Conservation (phyloP, 2,329 filamentous ascomycete genomes). For the Lithohypha guttulata region DNA sequence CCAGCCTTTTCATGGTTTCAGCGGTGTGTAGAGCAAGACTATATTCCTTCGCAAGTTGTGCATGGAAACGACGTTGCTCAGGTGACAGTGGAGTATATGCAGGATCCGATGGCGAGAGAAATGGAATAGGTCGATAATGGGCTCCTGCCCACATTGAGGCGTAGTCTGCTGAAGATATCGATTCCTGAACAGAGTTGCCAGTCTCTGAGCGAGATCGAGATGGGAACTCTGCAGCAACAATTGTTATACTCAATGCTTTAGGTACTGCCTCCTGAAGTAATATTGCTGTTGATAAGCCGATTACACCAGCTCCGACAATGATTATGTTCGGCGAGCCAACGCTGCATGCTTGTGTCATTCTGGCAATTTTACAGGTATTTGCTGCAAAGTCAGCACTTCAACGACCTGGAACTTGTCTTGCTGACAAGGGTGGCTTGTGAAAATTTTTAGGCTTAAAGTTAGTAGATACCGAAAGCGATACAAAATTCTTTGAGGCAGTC, state of each 20-base stretch:
- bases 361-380: too few species aligned
- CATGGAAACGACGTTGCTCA: neutral
- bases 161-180: constrained; percentile 31
- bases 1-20: constrained; percentile 28
- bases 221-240: constrained; percentile 34
- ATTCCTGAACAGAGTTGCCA: constrained; percentile 3
- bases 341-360: neutral
- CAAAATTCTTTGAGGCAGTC: too few species aligned
- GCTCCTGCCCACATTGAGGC: constrained; percentile 38
- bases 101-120: constrained; percentile 18
- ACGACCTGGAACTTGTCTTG: too few species aligned
- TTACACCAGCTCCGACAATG: constrained; percentile 20
- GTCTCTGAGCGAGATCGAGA: constrained; percentile 4
- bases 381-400: too few species aligned
- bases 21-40: constrained; percentile 31
- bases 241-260: constrained; percentile 39
- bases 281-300: constrained; percentile 18
- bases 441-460: too few species aligned
- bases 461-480: too few species aligned
- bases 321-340: constrained; percentile 10
- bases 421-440: too few species aligned
- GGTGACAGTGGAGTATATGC: neutral
- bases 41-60: constrained; percentile 28
- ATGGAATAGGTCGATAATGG: constrained; percentile 37
- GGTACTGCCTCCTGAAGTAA: constrained; percentile 21